Base-by-base conservation (phyloP, 1,139 yeast genomes). In the Diutina sp. region DNA sequence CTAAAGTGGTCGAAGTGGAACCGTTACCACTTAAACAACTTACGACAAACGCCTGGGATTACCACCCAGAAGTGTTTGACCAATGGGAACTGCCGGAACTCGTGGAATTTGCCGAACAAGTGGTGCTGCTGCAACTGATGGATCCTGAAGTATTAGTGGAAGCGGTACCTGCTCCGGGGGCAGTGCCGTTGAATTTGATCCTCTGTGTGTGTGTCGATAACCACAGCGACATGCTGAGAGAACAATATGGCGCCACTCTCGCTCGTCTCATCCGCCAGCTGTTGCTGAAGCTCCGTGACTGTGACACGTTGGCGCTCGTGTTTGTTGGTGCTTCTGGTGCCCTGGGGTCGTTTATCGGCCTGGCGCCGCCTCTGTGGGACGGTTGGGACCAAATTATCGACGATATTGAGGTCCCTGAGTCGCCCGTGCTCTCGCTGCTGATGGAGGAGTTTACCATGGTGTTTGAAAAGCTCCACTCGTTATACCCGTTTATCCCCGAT, bases 381-480 rank as follows among this genome's bases (percentile, higher is more conserved):
- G 53, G 53, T 1, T 50, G 53, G 53, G 14, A 28, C 14, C 41
- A n/a, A 16, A 32, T 50, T 18, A 50, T 30, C 6, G 28, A 50
- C 11, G 53, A 50, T 30, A n/a, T 50, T 14, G 53, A 50, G 21
- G 14, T 50, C 11, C 16, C 16, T 14, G 12, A 6, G 8, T 2
- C 44, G 1, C 12, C 41, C 6, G 53, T 28, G 28, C 11, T 32
- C 9, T 5, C 45, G 8, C 14, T 6, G 14, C 28, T 7, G 16
- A 8, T 50, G 41, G 53, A 50, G 6, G 53, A 50, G 29, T 50
- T 28, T 11, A 32, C 53, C 5, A 32, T 29, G 28, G 53, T 50
- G 45, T 32, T 50, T 16, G 53, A 30, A 12, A 50, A 50, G 53
- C 53, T 50, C 53, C 53, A 50, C 53, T 32, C 44, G n/a, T 32